Conservation (phyloP, 306 rosid genomes). For the Arachis stenosperma region DNA sequence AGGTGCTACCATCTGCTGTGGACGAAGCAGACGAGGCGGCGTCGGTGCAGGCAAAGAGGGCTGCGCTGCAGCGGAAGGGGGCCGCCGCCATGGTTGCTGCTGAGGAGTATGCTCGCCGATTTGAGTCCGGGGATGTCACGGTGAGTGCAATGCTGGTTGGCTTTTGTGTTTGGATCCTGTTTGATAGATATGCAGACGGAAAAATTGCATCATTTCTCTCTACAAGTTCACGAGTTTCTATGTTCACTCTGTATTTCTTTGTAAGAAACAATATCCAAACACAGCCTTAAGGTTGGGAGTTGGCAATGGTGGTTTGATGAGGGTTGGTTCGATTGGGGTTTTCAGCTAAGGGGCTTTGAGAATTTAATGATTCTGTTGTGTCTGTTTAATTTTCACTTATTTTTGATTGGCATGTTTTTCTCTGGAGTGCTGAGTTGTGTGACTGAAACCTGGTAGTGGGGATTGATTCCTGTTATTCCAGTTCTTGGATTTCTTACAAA, state of each 20-base stretch:
- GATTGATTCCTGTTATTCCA: neutral
- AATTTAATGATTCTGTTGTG: neutral
- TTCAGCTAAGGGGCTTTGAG: neutral
- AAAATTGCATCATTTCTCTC: too few species aligned
- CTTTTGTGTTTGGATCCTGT: neutral
- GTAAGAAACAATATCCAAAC: too few species aligned
- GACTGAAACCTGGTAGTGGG: neutral
- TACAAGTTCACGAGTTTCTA: too few species aligned
- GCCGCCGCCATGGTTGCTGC: slow-evolving; percentile 98
- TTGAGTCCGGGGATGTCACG: slow-evolving; percentile 71
- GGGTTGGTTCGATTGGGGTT: neutral
- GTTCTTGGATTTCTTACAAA: neutral
- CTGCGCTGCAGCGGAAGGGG: slow-evolving; percentile 80
- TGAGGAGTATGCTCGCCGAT: slow-evolving; percentile 85
- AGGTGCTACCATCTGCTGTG: slow-evolving; percentile 35
- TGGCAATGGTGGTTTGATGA: neutral
- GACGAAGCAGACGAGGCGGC: slow-evolving; percentile 54
- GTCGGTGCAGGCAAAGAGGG: slow-evolving; percentile 80
- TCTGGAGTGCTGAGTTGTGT: neutral
- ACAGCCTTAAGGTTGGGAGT: neutral
- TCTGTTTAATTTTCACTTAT: neutral
- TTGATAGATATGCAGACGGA: too few species aligned
- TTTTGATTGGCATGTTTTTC: neutral
- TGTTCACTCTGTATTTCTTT: too few species aligned
- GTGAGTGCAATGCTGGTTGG: slow-evolving; percentile 36